phyloP scores from a whole-genome alignment of 345 rosid genomes.

The Bretschneidera sinensis region DNA sequence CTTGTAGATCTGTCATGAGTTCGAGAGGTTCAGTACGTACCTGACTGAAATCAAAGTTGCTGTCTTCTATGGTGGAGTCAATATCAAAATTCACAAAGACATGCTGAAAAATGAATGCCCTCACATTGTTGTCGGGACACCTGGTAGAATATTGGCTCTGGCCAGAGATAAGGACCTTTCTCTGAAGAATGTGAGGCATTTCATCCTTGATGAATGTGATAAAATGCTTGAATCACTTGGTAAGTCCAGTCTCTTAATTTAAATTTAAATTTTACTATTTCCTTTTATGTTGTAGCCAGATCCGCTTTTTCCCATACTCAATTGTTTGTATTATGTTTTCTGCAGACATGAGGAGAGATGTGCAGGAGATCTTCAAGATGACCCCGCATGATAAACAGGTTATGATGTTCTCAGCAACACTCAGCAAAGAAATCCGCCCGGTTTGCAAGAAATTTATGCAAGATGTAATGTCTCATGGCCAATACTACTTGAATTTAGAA shows the following conservation, averaged over 20 bases:
- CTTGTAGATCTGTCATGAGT: constrained; percentile 88
- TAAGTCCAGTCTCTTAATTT: constrained; percentile 15
- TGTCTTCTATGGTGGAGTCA: constrained; percentile 96
- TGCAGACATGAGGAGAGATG: constrained; percentile 96
- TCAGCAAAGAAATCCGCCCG: constrained; percentile 99
- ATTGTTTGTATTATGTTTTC: not conserved
- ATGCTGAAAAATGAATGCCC: constrained; percentile 97
- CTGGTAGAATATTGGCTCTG: constrained; percentile 87
- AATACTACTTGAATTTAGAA: constrained; percentile 54
- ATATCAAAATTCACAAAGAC: constrained; percentile 84
- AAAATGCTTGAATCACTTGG: constrained; percentile 99
- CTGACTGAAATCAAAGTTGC: constrained; percentile 87
- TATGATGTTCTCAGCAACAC: constrained; percentile 99
- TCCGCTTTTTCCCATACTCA: not conserved
- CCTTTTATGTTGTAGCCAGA: not conserved
- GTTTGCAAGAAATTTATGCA: constrained; percentile 99
- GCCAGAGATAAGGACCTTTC: constrained; percentile 92
- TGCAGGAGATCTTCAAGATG: constrained; percentile 98
- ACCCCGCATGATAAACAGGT: constrained; percentile 99
- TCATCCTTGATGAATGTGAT: constrained; percentile 98
- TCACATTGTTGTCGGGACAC: constrained; percentile 97
- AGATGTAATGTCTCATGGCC: constrained; percentile 89
- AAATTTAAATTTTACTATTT: not conserved
- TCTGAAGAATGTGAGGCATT: constrained; percentile 98
- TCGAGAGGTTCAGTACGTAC: constrained; percentile 93